These are phyloP conservation scores for Adansonia rubrostipa DNA, from an alignment of 441 rosid genomes.

Conservation along the genomic window DNA sequence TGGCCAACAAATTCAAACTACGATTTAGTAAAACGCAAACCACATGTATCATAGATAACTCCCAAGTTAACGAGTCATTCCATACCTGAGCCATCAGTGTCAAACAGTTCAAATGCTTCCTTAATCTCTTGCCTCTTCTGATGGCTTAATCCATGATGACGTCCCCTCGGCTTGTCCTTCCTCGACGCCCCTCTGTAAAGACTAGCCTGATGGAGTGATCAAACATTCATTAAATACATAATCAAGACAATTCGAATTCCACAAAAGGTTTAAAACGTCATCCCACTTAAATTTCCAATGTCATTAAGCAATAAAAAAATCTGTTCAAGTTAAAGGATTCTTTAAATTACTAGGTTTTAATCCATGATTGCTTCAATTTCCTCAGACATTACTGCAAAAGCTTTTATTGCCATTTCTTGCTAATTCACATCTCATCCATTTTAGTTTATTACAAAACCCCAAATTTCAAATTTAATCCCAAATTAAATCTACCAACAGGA, in stretches of 20 bases:
- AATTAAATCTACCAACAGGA: background rate
- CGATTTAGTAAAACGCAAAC: conserved; percentile 19
- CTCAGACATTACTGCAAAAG: background rate
- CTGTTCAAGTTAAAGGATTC: background rate
- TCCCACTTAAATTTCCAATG: background rate
- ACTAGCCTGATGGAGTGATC: conserved; percentile 46
- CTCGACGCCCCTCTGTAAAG: conserved; percentile 58
- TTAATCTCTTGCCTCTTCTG: conserved; percentile 84
- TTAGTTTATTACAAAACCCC: background rate
- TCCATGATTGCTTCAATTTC: conserved; percentile 5
- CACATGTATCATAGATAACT: background rate
- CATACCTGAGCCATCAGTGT: conserved; percentile 94
- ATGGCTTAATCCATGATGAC: conserved; percentile 64
- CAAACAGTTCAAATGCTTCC: conserved; percentile 95
- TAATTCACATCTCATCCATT: background rate
- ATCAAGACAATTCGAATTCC: background rate
- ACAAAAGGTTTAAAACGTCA: background rate
- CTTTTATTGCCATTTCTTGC: background rate
- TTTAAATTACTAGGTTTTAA: background rate
- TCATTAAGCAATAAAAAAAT: background rate
- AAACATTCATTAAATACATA: conserved; percentile 4
- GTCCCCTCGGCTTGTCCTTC: conserved; percentile 69
- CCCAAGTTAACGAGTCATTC: too few relatives aligned
- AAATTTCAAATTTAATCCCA: background rate
- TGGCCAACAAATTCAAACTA: background rate